phyloP scores from a whole-genome alignment of 2,329 filamentous ascomycete genomes.

The Aureobasidium subglaciale region DNA sequence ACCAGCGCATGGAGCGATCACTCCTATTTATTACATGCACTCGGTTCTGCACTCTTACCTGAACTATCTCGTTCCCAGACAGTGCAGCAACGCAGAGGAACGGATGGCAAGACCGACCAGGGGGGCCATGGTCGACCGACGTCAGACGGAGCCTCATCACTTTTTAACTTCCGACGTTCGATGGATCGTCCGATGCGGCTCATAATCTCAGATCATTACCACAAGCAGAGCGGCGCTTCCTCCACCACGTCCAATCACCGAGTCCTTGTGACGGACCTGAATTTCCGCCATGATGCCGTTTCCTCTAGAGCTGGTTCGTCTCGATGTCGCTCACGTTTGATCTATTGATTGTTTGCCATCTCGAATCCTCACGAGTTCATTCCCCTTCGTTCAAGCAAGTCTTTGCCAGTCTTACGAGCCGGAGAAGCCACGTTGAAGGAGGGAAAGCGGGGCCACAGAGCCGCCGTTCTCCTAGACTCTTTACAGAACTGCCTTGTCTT shows the following conservation, averaged over 20 bases:
- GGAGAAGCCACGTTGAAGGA: not conserved
- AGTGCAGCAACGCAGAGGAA: not conserved
- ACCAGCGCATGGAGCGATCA: too few species aligned
- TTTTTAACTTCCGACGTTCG: not conserved
- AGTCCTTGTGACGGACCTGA: not conserved
- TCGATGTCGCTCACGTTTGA: not conserved
- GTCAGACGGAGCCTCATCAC: not conserved
- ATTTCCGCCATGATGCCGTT: too few species aligned
- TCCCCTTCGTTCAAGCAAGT: not conserved
- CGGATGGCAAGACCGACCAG: not conserved
- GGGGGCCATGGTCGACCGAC: not conserved
- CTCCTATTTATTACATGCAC: too few species aligned
- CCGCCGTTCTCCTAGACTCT: not conserved
- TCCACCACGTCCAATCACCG: not conserved
- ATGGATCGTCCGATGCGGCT: not conserved
- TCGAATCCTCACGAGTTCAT: not conserved
- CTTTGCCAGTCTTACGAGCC: not conserved
- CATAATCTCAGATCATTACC: not conserved
- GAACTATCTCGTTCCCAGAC: not conserved
- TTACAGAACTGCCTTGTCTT: not conserved
- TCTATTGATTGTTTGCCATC: not conserved
- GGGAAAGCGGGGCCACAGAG: slow-evolving; percentile 1
- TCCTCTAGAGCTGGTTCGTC: not conserved
- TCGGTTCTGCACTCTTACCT: too few species aligned
- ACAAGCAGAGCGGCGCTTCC: not conserved